Conservation (phyloP, 2,329 filamentous ascomycete genomes). For the Trichophyton schoenleinii region DNA sequence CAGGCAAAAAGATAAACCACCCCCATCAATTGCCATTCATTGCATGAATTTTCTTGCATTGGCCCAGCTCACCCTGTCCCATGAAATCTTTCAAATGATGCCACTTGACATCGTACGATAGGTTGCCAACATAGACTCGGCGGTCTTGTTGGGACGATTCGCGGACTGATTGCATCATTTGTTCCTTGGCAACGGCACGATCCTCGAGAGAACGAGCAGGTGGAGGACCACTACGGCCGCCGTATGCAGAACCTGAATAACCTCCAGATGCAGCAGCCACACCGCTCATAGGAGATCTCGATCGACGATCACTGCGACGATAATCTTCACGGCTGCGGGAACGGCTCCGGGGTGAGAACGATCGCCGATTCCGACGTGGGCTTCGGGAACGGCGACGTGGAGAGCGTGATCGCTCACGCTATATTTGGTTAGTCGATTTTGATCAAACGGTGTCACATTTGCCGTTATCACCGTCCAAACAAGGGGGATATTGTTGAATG, state of each 20-base stretch:
- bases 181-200: constrained; percentile 68
- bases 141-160: constrained; percentile 97
- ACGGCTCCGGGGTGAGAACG: constrained; percentile 66
- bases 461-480: not conserved
- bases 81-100: constrained; percentile 99
- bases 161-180: constrained; percentile 90
- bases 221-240: constrained; percentile 50
- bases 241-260: constrained; percentile 49
- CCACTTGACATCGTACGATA: constrained; percentile 99
- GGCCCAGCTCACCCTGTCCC: constrained; percentile 72
- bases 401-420: constrained; percentile 67
- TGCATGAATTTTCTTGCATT: constrained; percentile 3
- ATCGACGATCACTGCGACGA: constrained; percentile 61
- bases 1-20: constrained; percentile 9
- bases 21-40: constrained; percentile 12
- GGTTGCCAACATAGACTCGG: constrained; percentile 96
- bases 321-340: constrained; percentile 69
- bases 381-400: constrained; percentile 65
- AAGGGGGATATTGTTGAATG: not conserved
- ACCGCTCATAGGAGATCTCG: constrained; percentile 76
- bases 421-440: not conserved
- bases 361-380: constrained; percentile 62
- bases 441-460: not conserved
- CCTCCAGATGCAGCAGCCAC: constrained; percentile 57
- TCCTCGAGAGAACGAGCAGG: constrained; percentile 70